Evolutionary conservation across 345 rosid genomes (phyloP).

Genomic region (Noccaea bulbosa): DNA sequence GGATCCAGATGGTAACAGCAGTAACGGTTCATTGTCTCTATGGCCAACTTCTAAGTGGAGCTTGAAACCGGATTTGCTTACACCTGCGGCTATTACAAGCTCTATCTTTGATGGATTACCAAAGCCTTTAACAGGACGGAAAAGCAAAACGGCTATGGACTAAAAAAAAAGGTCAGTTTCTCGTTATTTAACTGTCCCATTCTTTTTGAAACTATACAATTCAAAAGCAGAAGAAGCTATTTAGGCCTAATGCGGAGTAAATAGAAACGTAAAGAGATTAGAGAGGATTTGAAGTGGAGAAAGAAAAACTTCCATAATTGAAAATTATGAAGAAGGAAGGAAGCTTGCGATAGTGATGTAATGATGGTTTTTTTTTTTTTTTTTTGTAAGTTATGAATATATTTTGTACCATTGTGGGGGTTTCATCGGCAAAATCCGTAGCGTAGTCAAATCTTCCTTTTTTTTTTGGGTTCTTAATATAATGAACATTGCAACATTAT

Average conservation of each 20-base stretch:
- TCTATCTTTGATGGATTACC: conserved; percentile 86
- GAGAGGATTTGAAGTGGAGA: conserved; percentile 20
- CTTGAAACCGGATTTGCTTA: conserved; percentile 67
- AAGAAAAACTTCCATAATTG: conserved; percentile 18
- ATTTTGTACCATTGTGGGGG: conserved; percentile 33
- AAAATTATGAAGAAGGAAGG: conserved; percentile 3
- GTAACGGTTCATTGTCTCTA: conserved; percentile 46
- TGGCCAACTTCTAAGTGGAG: conserved; percentile 74
- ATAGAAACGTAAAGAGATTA: conserved; percentile 41
- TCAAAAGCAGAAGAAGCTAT: conserved; percentile 37
- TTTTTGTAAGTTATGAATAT: conserved; percentile 28
- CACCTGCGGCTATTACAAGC: conserved; percentile 56
- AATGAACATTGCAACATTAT: conserved; percentile 28
- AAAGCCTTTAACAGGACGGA: conserved; percentile 58
- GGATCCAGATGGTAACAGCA: conserved; percentile 55
- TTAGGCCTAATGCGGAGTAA: conserved; percentile 40
- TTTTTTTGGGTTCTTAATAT: not conserved
- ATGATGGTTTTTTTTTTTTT: conserved; percentile 8
- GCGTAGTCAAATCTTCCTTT: conserved; percentile 27
- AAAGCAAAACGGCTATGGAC: conserved; percentile 84
- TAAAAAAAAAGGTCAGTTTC: conserved; percentile 43
- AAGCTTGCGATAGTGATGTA: conserved; percentile 33
- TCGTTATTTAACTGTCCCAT: conserved; percentile 30
- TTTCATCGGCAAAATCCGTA: conserved; percentile 14
- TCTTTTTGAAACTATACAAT: conserved; percentile 39